These are phyloP conservation scores for Graphilbum fragrans DNA, from an alignment of 2,329 filamentous ascomycete genomes.

Conservation along the genomic window DNA sequence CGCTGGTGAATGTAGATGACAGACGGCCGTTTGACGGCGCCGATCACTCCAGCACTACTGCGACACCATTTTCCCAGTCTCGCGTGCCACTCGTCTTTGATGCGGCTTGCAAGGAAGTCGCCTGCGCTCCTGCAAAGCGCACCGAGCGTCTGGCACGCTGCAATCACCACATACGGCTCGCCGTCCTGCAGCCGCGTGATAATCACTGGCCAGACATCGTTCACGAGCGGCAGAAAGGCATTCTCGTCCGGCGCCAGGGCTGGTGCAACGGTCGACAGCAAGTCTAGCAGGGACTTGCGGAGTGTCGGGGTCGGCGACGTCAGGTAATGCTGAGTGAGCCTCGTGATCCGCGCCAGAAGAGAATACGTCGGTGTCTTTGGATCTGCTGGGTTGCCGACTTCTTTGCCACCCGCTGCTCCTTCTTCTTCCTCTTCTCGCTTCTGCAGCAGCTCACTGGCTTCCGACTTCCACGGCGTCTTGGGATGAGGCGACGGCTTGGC, in stretches of 20 bases:
- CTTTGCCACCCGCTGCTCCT: conserved; percentile 18
- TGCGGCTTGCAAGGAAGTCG: conserved; percentile 66
- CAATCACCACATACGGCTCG: conserved; percentile 56
- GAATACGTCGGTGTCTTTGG: conserved; percentile 62
- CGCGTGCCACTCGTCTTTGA: conserved; percentile 59
- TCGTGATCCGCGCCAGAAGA: conserved; percentile 71
- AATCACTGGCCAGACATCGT: conserved; percentile 81
- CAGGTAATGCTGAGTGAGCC: conserved; percentile 80
- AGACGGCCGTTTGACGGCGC: neutral
- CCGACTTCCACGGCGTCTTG: conserved; percentile 21
- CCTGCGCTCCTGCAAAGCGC: conserved; percentile 61
- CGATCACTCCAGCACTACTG: neutral
- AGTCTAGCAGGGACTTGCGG: conserved; percentile 63
- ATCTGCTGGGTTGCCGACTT: conserved; percentile 18
- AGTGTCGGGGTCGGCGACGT: conserved; percentile 73
- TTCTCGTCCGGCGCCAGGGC: conserved; percentile 67
- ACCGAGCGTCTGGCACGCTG: conserved; percentile 56
- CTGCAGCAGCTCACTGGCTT: conserved; percentile 14
- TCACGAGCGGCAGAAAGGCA: conserved; percentile 76
- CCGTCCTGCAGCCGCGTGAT: conserved; percentile 52
- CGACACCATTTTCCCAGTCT: conserved; percentile 36
- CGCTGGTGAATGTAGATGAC: conserved; percentile 4
- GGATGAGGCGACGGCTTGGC: conserved; percentile 18
- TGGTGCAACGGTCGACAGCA: conserved; percentile 61
- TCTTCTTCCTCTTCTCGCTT: conserved; percentile 19